phyloP scores from a whole-genome alignment of 352 stramenopile species.

The Phytophthora boehmeriae region DNA sequence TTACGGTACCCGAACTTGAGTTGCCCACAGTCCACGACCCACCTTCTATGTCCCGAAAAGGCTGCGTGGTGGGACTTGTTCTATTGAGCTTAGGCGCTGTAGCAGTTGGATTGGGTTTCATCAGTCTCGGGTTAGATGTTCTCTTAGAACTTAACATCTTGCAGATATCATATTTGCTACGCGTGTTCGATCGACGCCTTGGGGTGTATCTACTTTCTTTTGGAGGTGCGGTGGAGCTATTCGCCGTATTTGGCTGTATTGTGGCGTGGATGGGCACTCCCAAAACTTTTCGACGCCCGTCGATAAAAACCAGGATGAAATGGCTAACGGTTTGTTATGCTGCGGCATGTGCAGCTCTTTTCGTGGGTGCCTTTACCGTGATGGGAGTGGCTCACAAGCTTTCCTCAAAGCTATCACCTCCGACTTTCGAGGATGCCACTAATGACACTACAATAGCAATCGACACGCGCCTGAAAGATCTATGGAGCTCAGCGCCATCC shows the following conservation, averaged over 20 bases:
- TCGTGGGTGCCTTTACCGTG: conserved; percentile 43
- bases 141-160: conserved; percentile 75
- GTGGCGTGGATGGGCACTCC: conserved; percentile 30
- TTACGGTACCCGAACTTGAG: not conserved
- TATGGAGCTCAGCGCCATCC: conserved; percentile 38
- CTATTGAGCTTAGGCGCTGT: conserved; percentile 28
- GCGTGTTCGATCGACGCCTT: conserved; percentile 57
- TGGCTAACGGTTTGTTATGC: conserved; percentile 40
- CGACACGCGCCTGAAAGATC: conserved; percentile 25
- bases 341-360: conserved; percentile 42
- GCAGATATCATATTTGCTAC: conserved; percentile 62
- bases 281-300: conserved; percentile 5
- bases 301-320: conserved; percentile 8
- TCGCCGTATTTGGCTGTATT: conserved; percentile 37
- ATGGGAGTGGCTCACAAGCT: conserved; percentile 50
- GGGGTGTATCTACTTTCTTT: conserved; percentile 52
- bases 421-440: not conserved
- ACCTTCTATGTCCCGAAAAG: conserved; percentile 14
- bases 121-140: conserved; percentile 56
- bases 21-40: not conserved
- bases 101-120: conserved; percentile 35
- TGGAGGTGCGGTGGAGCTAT: conserved; percentile 43
- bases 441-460: conserved; percentile 5
- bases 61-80: conserved; percentile 9
- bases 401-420: conserved; percentile 14